Base-by-base conservation (phyloP, 2,329 filamentous ascomycete species). In the Ophiostoma quercus region DNA sequence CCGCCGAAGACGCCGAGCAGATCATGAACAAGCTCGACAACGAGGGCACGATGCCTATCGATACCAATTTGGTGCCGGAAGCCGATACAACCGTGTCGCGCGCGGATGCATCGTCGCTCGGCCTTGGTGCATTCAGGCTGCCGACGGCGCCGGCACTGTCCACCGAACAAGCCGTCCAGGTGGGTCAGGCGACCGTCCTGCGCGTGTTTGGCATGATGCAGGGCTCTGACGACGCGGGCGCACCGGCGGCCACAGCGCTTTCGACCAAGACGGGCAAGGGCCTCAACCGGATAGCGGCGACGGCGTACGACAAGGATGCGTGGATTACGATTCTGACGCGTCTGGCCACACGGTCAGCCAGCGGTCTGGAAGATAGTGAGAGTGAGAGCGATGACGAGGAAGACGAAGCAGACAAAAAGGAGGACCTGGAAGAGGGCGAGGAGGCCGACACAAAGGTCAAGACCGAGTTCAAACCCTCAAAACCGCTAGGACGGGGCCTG, bases 251-350 rank as follows among this genome's bases (percentile, higher is more conserved):
- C 6, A 6, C 71, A 9, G 19, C 62, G 12, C 41, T 32, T 29
- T 57, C 51, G 19, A 60, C n/a, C 22, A 54, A 32, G 34, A 62
- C 87, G 77, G 82, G 84, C 76, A 88, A 89, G 79, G 82, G 95
- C 0, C 90, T 98, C 77, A 91, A 91, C 75, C 87, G 94, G 67
- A 82, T 97, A 51, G 94, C 94, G 0, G 92, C 91, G 32, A 94
- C 89, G 76, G 90, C 89, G 2, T 92, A 93, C 75, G 92, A 94
- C 75, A 86, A 90, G 72, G 94, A 97, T 73, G 91, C 93, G 0
- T 98, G 94, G 94, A 87, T 96, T 74, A 95, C 92, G 0, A 87
- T 98, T 25, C 84, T 98, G 70, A 90, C 91, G 57, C 88, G 95
- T 66, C 82, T 98, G 66, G 94, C 94, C 14, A 97, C 94, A 3